phyloP scores from a whole-genome alignment of 2,329 filamentous ascomycete genomes.

The Cercospora sesami region DNA sequence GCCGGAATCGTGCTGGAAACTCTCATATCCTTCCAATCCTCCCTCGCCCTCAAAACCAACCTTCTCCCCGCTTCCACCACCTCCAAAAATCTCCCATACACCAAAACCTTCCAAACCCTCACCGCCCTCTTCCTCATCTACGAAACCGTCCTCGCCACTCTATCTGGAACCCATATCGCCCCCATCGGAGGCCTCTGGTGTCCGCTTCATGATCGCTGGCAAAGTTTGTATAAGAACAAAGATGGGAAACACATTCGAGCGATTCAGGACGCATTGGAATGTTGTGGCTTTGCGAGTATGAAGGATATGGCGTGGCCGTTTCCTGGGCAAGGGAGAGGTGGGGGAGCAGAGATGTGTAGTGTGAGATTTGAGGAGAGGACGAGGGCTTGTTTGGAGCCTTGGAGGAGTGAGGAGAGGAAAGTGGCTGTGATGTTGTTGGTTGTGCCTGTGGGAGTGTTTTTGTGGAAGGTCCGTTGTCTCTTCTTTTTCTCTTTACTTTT shows the following conservation, averaged over 20 bases:
- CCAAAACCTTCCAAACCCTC: conserved; percentile 39
- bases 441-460: conserved; percentile 54
- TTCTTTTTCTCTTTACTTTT: background rate
- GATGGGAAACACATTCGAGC: conserved; percentile 53
- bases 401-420: conserved; percentile 57
- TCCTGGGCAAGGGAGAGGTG: conserved; percentile 27
- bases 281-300: conserved; percentile 63
- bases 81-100: conserved; percentile 15
- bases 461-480: conserved; percentile 54
- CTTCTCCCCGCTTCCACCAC: conserved; percentile 6
- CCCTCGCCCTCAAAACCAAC: conserved; percentile 30
- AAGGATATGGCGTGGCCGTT: conserved; percentile 66
- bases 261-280: conserved; percentile 66
- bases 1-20: conserved; percentile 46
- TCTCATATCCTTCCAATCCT: conserved; percentile 40
- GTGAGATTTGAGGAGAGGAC: conserved; percentile 49
- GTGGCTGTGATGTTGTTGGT: conserved; percentile 58
- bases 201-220: conserved; percentile 59
- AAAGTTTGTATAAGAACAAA: conserved; percentile 53
- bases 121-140: conserved; percentile 45
- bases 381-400: conserved; percentile 54
- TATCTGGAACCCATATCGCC: conserved; percentile 47
- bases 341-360: conserved; percentile 45
- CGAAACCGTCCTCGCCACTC: conserved; percentile 47
- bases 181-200: conserved; percentile 51